Base-by-base conservation (phyloP, 345 rosid genomes). In the Erodium maritimum region DNA sequence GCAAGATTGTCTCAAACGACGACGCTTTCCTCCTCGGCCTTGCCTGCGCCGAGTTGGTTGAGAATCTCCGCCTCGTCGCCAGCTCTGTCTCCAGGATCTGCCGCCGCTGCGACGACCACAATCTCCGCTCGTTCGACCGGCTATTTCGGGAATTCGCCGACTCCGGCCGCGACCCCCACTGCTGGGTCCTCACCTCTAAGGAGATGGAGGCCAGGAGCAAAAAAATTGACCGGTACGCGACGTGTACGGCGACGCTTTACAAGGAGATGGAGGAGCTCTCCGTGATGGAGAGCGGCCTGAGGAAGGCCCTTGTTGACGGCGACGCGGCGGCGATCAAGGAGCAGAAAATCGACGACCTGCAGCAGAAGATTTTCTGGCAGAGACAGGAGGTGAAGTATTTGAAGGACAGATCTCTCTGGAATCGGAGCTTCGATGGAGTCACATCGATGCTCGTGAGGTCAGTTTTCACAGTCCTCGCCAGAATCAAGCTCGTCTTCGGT, bases 191-290 rank as follows among this genome's bases (percentile, higher is more conserved):
- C 65, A 77, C 62, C 57, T 61, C 18, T 20, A 86, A 81, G 59
- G 97, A 90, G 1, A 81, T 84, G 71, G 99, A 90, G 57, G 73
- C 79, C 7, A 66, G 66, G 54, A 75, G 64, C 71, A 85, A 76
- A 80, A 94, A 77, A 75, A 74, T 86, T 82, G 96, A 90, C 69
- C 74, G 86, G 69, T 86, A 75, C 61, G 85, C 86, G 51, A 69
- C 80, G 3, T 69, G 75, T 50, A 90, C 97, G 25, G 83, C 86
- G 2, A 75, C 82, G 48, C 72, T 94, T 59, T 77, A 76, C 52
- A 84, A 73, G 75, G 95, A 85, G 70, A 85, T 87, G 77, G 96
- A 94, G 66, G 99, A 90, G 77, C 75, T 94, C 23, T 58, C 85
- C 7, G 62, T 50, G 0, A 19, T 80, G 29, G 95, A 94, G 69